Conservation (phyloP, 108 stramenopile species). For the Conticribra guillardii region DNA sequence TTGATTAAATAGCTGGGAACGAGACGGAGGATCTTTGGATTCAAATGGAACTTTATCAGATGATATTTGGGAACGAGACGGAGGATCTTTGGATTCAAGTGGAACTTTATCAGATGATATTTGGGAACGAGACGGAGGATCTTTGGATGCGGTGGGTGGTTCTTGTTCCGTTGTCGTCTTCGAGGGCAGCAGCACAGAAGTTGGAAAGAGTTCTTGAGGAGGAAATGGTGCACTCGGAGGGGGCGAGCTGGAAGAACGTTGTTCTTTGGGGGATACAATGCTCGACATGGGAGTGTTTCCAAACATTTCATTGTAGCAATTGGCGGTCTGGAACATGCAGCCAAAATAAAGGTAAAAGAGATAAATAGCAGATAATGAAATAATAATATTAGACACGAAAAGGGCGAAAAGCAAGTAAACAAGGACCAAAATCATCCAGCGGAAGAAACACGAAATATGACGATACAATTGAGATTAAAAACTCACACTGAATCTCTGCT, state of each 20-base stretch:
- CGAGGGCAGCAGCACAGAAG: neutral
- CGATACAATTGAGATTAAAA: neutral
- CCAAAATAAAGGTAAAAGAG: neutral
- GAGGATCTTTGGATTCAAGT: too few relatives aligned
- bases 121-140: too few relatives aligned
- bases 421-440: neutral
- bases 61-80: too few relatives aligned
- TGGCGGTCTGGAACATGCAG: slow-evolving; percentile 30
- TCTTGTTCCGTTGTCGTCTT: too few relatives aligned
- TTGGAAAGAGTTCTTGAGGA: slow-evolving; percentile 2
- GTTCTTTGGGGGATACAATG: slow-evolving; percentile 13
- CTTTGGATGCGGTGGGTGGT: too few relatives aligned
- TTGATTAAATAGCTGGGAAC: too few relatives aligned
- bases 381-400: neutral
- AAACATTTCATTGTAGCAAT: slow-evolving; percentile 35
- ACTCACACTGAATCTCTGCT: slow-evolving; percentile 41
- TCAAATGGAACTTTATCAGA: too few relatives aligned
- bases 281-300: slow-evolving; percentile 28
- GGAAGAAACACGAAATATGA: neutral
- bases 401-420: neutral
- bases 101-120: too few relatives aligned
- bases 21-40: too few relatives aligned
- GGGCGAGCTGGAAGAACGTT: neutral
- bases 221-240: neutral
- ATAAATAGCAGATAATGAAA: neutral